Base-by-base conservation (phyloP, 1,284 basidiomycete genomes). In the Tetrapyrgos nigripes region DNA sequence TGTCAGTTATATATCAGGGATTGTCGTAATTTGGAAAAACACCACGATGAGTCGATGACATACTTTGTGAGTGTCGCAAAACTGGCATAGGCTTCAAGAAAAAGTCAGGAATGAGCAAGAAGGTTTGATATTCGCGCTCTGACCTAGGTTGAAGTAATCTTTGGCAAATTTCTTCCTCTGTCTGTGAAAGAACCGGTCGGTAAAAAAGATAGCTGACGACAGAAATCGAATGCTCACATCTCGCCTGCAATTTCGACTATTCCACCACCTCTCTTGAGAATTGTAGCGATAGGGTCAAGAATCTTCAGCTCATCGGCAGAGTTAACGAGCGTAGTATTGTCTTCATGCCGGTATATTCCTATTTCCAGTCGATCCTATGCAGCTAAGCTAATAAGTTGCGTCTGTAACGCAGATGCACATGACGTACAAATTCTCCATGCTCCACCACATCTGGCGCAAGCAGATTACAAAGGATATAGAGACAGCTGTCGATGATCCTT, bases 211-310 rank as follows among this genome's bases (percentile, higher is more conserved):
- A 9, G 8, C 13, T 40, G 37, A 40, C 13, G 8, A 40, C 37
- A 40, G 17, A n/a, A 40, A 33, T n/a, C n/a, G n/a, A 33, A 40
- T 5, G 19, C 17, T 40, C 37, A 40, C 37, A 89, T 84, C 62
- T 89, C 83, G 5, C 84, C 76, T 3, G 82, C 81, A 52, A 87
- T 73, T 0, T 66, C 77, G 10, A 82, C 70, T 3, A 71, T 69
- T 29, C 71, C 74, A 17, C 77, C 77, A 33, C 78, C 77, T 2
- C 63, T 65, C 8, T 63, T 58, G 53, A 79, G 65, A 33, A 76
- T 63, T 26, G 55, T 60, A 1, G 66, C 68, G 52, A 80, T 76
- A 17, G 67, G 68, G 1, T 67, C 50, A 6, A 79, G 67, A 6
- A 72, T 59, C 2, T 64, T 63, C 23, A 65, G 55, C 55, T 78